Evolutionary conservation across 257 asterid species (phyloP), one percentile per base, ranked within the genome.

Genomic region (Ballota nigra): DNA sequence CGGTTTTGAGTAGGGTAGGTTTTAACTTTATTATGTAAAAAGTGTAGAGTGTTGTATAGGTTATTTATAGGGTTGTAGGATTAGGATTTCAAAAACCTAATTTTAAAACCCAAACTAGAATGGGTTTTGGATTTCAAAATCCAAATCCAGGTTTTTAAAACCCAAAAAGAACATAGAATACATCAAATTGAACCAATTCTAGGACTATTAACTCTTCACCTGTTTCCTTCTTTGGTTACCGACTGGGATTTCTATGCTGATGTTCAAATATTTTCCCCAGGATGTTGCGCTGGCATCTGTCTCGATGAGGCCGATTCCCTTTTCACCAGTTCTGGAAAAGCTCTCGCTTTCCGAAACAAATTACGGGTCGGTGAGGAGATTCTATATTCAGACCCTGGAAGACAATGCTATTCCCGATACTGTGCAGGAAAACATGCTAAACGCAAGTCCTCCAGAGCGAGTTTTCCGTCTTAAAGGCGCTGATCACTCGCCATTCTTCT

Each of bases 241-340:
- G 6, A 15, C 4, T 4, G 20, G 55, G 22, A 15, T 16, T 52
- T 18, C 64, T 79, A 26, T 63, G 66, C 66, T 51, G 49, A 64
- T 51, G 9, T 31, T 63, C 62, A 18, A 65, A 51, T 68, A 73
- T 60, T 51, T 66, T 72, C 28, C 15, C 45, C 86, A 95, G 99
- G 99, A 95, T 80, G 88, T 92, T 70, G 99, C 98, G 49, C 79
- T 95, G 83, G 99, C 99, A 69, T 86, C 96, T 12, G 98, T 92
- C 41, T 92, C 97, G 13, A 92, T 95, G 99, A 88, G 97, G 84
- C 84, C 98, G 4, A 82, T 92, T 36, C 99, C 99, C 22, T 95
- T 95, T 74, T 77, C 86, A 33, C 99, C 99, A 0, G 89, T 89
- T 64, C 28, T 89, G 79, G 99, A 95, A 83, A 95, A 88, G 85